Evolutionary conservation across 2,329 filamentous ascomycete genomes (phyloP), one percentile per base, ranked within the genome.

Genomic region (Didymella pomorum): DNA sequence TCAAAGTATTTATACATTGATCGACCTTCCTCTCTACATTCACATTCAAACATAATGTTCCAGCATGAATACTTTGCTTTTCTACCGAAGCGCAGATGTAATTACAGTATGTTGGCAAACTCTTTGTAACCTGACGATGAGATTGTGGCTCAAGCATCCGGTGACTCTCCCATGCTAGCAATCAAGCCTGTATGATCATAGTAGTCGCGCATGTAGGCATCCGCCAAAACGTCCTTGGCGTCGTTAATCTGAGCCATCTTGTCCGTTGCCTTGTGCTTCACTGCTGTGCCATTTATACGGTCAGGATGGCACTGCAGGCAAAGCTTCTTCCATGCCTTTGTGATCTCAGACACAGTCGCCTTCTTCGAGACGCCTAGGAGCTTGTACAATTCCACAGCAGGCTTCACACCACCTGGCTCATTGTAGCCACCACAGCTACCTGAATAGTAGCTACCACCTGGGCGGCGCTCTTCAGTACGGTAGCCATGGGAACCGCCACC

Each of bases 291-390:
- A n/a, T 2, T 9, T 12, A 45, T 50, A 8, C 69, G 64, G 53
- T 99, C 95, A 18, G 95, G 95, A 73, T 98, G 95, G 74, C 87
- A 97, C 74, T 97, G 97, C 79, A 98, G 95, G 21, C 93, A 93
- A 61, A 97, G 82, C 51, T 91, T 90, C 74, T 97, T 97, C 80
- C 98, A 97, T 1, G 94, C 93, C 77, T 96, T 96, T 77, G 97
- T 98, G 76, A 98, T 96, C 26, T 97, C 93, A 50, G 86, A 82
- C 1, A 90, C 80, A 7, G 23, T 50, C 0, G 90, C 87, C 8
- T 94, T 83, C 74, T 92, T 93, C 65, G 82, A 81, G 18, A 98
- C 89, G 6, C 92, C 93, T 16, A 99, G 87, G 2, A 90, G 84
- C 61, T 85, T 85, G 78, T 99, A 99, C 0, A 94, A 92, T 69